Conservation (phyloP, 1,284 basidiomycete species). For the Schizophyllum amplum region DNA sequence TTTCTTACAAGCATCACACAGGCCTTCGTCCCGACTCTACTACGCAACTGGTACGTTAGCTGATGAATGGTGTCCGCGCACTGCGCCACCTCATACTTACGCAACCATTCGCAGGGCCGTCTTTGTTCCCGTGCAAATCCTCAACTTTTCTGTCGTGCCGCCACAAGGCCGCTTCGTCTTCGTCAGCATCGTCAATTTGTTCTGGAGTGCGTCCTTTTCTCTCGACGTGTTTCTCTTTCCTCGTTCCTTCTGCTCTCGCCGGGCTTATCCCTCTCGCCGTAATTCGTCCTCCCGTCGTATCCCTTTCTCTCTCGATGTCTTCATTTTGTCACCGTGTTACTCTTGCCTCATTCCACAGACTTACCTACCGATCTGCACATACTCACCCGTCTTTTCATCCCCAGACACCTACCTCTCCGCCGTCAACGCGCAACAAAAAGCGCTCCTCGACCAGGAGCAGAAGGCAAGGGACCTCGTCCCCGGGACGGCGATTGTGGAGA, state of each 20-base stretch:
- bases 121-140: conserved; percentile 71
- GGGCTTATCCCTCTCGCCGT: no score
- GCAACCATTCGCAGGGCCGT: conserved; percentile 45
- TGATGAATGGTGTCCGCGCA: not conserved
- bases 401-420: conserved; percentile 1
- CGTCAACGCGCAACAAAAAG: not conserved
- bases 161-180: conserved; percentile 73
- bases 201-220: conserved; percentile 63
- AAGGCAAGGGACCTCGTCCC: no score
- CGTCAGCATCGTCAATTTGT: conserved; percentile 72
- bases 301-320: no score
- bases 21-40: conserved; percentile 61
- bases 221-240: not conserved
- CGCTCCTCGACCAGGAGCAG: not conserved
- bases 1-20: conserved; percentile 16
- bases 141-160: conserved; percentile 79
- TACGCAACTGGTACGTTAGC: conserved; percentile 59
- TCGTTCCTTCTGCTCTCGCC: not conserved
- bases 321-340: no score
- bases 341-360: no score
- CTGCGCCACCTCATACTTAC: not conserved
- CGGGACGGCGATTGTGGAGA: no score
- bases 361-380: not conserved
- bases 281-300: no score
- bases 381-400: not conserved